A percentile compares a stretch with the other conserved stretches of the same genome.
Evolutionary conservation across 108 stramenopile species (phyloP).

Genomic region (Discostella stelligeroides): DNA sequence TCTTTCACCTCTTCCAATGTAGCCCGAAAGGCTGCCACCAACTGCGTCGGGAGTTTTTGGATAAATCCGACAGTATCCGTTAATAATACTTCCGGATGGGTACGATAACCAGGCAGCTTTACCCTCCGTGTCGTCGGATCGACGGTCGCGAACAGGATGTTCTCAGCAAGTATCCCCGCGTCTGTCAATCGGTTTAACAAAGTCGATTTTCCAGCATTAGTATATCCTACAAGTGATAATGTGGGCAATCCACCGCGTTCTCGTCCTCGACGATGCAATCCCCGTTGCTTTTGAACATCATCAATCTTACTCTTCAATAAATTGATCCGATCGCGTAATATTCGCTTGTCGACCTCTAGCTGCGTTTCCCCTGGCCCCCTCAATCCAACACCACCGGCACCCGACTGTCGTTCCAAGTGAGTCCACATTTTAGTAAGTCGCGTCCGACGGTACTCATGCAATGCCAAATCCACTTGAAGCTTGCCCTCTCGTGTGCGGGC

Average conservation of each 20-base stretch:
- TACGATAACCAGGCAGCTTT: constrained; percentile 87
- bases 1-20: constrained; percentile 94
- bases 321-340: constrained; percentile 90
- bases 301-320: constrained; percentile 91
- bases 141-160: constrained; percentile 95
- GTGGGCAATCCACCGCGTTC: constrained; percentile 81
- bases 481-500: constrained; percentile 94
- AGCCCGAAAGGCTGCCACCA: constrained; percentile 96
- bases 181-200: constrained; percentile 90
- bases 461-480: constrained; percentile 92
- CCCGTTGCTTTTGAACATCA: constrained; percentile 88
- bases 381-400: constrained; percentile 90
- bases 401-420: constrained; percentile 93
- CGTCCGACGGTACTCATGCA: constrained; percentile 93
- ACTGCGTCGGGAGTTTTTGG: constrained; percentile 94
- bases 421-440: constrained; percentile 96
- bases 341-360: constrained; percentile 93
- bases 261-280: constrained; percentile 77
- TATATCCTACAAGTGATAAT: constrained; percentile 93
- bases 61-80: constrained; percentile 99
- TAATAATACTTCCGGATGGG: constrained; percentile 92
- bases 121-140: constrained; percentile 97
- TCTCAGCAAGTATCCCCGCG: constrained; percentile 95
- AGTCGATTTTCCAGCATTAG: constrained; percentile 95
- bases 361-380: constrained; percentile 95